Percentiles rank a stretch among this genome's conserved stretches.
Conservation (phyloP, 495 filamentous ascomycete species). For the Penicillium pulvis region DNA sequence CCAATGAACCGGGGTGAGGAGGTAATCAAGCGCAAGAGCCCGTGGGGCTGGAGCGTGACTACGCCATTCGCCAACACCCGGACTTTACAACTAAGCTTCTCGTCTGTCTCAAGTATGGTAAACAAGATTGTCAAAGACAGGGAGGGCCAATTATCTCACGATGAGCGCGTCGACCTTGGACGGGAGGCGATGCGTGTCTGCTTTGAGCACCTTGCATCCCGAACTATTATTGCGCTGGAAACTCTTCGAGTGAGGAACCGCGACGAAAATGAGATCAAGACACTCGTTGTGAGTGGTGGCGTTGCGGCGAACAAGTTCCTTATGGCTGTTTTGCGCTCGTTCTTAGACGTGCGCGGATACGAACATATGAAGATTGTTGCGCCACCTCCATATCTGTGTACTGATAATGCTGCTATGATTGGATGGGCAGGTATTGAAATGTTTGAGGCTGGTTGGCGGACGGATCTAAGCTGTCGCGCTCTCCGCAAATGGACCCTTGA, state of each 20-base stretch:
- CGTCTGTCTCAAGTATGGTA: slow-evolving; percentile 59
- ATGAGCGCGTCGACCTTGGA: slow-evolving; percentile 65
- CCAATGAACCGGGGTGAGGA: slow-evolving; percentile 57
- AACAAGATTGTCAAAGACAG: slow-evolving; percentile 44
- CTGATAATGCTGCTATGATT: slow-evolving; percentile 98
- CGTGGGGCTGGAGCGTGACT: slow-evolving; percentile 60
- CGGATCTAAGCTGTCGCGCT: slow-evolving; percentile 57
- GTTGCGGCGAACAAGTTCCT: slow-evolving; percentile 85
- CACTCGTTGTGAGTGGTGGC: slow-evolving; percentile 83
- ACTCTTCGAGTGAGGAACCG: slow-evolving; percentile 28
- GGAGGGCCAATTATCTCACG: slow-evolving; percentile 21
- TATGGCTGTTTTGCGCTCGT: slow-evolving; percentile 61
- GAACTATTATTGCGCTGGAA: slow-evolving; percentile 68
- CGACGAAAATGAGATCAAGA: slow-evolving; percentile 44
- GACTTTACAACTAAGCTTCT: slow-evolving; percentile 63
- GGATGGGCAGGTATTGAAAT: slow-evolving; percentile 94
- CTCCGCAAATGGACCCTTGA: slow-evolving; percentile 82
- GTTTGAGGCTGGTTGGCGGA: slow-evolving; percentile 76
- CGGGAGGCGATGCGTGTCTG: slow-evolving; percentile 70
- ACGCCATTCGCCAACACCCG: slow-evolving; percentile 56
- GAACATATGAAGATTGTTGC: slow-evolving; percentile 62
- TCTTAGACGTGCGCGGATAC: slow-evolving; percentile 66
- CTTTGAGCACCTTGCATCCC: slow-evolving; percentile 85
- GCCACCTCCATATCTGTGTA: slow-evolving; percentile 77
- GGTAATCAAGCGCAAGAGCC: slow-evolving; percentile 36